phyloP scores from a whole-genome alignment of 306 rosid species.

The Quercus suber region DNA sequence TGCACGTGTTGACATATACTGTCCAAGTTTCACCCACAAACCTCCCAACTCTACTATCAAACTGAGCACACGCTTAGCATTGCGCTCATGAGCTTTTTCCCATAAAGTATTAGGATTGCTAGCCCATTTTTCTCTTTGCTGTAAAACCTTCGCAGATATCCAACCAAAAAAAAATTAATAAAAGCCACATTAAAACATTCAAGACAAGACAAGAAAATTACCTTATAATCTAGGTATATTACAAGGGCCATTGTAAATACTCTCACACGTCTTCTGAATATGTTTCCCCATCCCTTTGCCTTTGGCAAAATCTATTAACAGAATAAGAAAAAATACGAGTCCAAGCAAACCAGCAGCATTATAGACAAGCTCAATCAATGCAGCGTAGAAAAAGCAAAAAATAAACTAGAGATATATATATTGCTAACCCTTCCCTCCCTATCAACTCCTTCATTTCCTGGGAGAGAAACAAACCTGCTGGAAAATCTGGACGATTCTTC shows the following conservation, averaged over 20 bases:
- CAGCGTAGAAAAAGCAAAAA: neutral
- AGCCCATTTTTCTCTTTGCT: slow-evolving; percentile 84
- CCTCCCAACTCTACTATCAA: slow-evolving; percentile 90
- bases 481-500: no score
- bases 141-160: slow-evolving; percentile 52
- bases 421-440: no score
- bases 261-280: slow-evolving; percentile 48
- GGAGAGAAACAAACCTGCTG: no score
- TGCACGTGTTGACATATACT: slow-evolving; percentile 93
- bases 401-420: no score
- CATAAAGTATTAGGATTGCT: slow-evolving; percentile 58
- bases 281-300: slow-evolving; percentile 52
- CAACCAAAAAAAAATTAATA: neutral
- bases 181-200: neutral
- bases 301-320: slow-evolving; percentile 11
- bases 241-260: slow-evolving; percentile 42
- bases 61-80: slow-evolving; percentile 78
- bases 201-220: slow-evolving; percentile 2
- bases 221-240: slow-evolving; percentile 58
- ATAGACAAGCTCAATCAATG: slow-evolving; percentile 8
- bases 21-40: slow-evolving; percentile 99
- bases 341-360: neutral
- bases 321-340: neutral
- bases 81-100: slow-evolving; percentile 90
- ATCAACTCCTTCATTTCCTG: no score